Percentiles rank a stretch among this genome's conserved stretches.
phyloP scores from a whole-genome alignment of 2,329 filamentous ascomycete genomes.

The Neurospora crassa region DNA sequence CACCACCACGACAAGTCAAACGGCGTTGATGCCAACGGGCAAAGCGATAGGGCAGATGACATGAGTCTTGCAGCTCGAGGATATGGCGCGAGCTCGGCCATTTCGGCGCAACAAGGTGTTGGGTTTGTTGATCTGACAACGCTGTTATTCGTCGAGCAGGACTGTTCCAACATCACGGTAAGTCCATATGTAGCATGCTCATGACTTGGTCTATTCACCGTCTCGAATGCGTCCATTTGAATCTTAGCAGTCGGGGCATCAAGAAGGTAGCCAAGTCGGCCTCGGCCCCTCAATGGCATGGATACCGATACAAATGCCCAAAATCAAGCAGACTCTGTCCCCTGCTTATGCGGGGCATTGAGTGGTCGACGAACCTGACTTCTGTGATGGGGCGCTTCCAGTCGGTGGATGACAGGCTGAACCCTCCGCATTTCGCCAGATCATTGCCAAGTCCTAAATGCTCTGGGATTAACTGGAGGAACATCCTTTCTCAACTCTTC shows the following conservation, averaged over 20 bases:
- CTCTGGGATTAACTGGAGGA: slow-evolving; percentile 40
- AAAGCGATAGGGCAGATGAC: slow-evolving; percentile 23
- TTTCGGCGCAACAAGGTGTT: slow-evolving; percentile 54
- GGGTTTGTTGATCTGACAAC: slow-evolving; percentile 76
- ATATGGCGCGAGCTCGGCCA: slow-evolving; percentile 72
- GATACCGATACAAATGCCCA: slow-evolving; percentile 62
- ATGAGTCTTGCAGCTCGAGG: slow-evolving; percentile 54
- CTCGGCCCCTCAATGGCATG: slow-evolving; percentile 40
- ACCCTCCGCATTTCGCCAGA: slow-evolving; percentile 38
- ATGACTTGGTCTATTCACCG: not conserved
- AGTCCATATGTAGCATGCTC: slow-evolving; percentile 18
- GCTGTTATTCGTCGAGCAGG: slow-evolving; percentile 58
- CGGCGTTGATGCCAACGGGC: not conserved
- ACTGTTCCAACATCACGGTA: slow-evolving; percentile 46
- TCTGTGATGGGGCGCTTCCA: slow-evolving; percentile 11
- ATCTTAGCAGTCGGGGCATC: slow-evolving; percentile 29
- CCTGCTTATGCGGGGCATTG: slow-evolving; percentile 17
- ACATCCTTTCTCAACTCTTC: slow-evolving; percentile 26
- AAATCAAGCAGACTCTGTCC: slow-evolving; percentile 36
- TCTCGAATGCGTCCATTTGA: not conserved
- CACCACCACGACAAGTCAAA: slow-evolving; percentile 7
- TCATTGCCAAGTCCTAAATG: slow-evolving; percentile 38
- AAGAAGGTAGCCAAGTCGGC: slow-evolving; percentile 54
- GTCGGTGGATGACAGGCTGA: slow-evolving; percentile 6
- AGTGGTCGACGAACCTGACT: slow-evolving; percentile 25